Evolutionary conservation across 306 rosid species (phyloP).

Genomic region (Glycyrrhiza uralensis): DNA sequence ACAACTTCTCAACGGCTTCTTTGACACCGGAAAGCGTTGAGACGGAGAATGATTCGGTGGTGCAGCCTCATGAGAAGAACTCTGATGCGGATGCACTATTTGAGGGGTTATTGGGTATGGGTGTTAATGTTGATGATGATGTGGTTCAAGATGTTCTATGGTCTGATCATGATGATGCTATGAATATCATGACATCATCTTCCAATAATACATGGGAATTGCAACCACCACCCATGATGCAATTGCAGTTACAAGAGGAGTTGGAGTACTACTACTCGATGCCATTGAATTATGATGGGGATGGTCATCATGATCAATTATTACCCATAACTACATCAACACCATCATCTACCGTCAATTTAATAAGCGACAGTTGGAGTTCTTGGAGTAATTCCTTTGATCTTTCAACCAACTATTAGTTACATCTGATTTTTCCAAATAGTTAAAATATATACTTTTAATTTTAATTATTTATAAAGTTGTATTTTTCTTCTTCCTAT

Average conservation of each 20-base stretch:
- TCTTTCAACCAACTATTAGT: conserved; percentile 34
- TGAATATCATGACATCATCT: conserved; percentile 17
- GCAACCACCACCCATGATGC: conserved; percentile 8
- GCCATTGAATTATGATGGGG: conserved; percentile 27
- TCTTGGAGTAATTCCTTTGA: conserved; percentile 66
- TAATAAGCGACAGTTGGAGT: conserved; percentile 42
- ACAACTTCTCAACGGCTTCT: conserved; percentile 7
- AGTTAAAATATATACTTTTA: not conserved
- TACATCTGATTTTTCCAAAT: not conserved
- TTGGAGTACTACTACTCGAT: conserved; percentile 30
- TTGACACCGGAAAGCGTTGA: conserved; percentile 26
- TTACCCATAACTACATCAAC: too few relatives aligned
- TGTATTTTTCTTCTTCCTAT: conserved; percentile 12
- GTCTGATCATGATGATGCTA: conserved; percentile 19
- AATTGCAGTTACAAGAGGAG: conserved; percentile 33
- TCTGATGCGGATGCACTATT: not conserved
- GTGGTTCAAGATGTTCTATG: conserved; percentile 31
- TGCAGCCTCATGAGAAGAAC: not conserved
- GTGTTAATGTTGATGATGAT: not conserved
- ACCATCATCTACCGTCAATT: conserved; percentile 24
- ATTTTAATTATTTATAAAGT: not conserved
- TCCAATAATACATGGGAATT: conserved; percentile 7
- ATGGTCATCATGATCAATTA: conserved; percentile 7
- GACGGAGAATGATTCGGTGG: not conserved
- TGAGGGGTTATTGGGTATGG: conserved; percentile 33